Percentiles rank a stretch among this genome's conserved stretches.
phyloP scores from a whole-genome alignment of 1,284 basidiomycete species.

The Tausonia pullulans region DNA sequence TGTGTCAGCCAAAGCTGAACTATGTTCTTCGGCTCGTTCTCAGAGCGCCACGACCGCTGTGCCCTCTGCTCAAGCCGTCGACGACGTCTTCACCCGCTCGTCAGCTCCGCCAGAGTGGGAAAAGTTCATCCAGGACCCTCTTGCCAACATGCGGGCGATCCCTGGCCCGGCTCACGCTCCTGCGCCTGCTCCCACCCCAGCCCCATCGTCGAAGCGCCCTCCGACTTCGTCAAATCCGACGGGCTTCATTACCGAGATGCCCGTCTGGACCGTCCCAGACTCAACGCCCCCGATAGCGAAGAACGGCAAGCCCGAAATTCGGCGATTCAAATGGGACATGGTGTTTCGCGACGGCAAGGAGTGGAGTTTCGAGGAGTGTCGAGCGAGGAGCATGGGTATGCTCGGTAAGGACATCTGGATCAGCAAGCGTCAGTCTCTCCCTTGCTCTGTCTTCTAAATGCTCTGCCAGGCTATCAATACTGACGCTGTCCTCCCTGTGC shows the following conservation, averaged over 20 bases:
- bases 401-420: constrained; percentile 27
- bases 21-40: not conserved
- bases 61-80: constrained; percentile 22
- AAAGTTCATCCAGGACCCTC: constrained; percentile 44
- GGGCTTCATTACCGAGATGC: constrained; percentile 5
- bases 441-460: too few species aligned
- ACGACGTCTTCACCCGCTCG: constrained; percentile 33
- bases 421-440: constrained; percentile 20
- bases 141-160: constrained; percentile 36
- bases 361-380: constrained; percentile 36
- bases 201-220: constrained; percentile 23
- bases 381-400: constrained; percentile 32
- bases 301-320: constrained; percentile 30
- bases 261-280: constrained; percentile 28
- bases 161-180: constrained; percentile 28
- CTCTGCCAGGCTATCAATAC: too few species aligned
- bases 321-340: constrained; percentile 35
- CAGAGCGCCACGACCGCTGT: constrained; percentile 19
- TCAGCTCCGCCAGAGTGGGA: constrained; percentile 36
- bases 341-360: constrained; percentile 34
- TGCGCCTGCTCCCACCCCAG: constrained; percentile 24
- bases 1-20: not conserved
- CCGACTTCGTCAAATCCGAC: constrained; percentile 17
- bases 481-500: not conserved
- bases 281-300: constrained; percentile 24